A percentile compares a stretch with the other conserved stretches of the same genome.
Evolutionary conservation across 176 grass and related monocot species (phyloP).

Genomic region (Eremochloa ophiuroides): DNA sequence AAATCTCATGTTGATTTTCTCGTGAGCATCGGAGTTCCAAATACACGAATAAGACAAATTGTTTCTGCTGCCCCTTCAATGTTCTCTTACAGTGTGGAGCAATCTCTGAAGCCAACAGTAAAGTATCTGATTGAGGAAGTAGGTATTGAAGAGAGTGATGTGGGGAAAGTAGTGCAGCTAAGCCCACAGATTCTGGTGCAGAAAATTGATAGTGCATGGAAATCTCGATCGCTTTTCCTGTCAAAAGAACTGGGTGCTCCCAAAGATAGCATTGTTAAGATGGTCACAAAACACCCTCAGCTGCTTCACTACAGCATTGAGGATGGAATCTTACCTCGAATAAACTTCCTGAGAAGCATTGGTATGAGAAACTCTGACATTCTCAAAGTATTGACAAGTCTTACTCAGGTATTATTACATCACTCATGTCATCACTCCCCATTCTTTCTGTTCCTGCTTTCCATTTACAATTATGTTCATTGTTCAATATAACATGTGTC

Average conservation of each 20-base stretch:
- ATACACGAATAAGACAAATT: constrained; percentile 63
- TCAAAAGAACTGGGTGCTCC: constrained; percentile 85
- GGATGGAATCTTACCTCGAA: constrained; percentile 90
- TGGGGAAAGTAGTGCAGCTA: constrained; percentile 93
- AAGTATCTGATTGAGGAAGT: constrained; percentile 88
- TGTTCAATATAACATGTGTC: neutral
- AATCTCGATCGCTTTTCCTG: constrained; percentile 71
- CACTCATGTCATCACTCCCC: neutral
- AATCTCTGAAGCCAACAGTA: constrained; percentile 81
- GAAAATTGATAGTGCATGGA: constrained; percentile 79
- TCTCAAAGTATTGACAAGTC: constrained; percentile 89
- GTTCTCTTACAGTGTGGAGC: constrained; percentile 90
- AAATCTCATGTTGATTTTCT: constrained; percentile 89
- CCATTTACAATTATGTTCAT: neutral
- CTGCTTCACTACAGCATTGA: constrained; percentile 98
- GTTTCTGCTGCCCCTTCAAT: constrained; percentile 76
- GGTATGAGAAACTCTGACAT: constrained; percentile 75
- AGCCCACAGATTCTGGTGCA: constrained; percentile 96
- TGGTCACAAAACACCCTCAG: constrained; percentile 94
- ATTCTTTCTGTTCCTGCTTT: constrained; percentile 13
- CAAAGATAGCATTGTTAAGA: constrained; percentile 88
- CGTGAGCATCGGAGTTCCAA: constrained; percentile 56
- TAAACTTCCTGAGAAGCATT: constrained; percentile 91
- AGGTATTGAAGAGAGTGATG: constrained; percentile 70
- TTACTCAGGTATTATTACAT: constrained; percentile 88